Percentiles rank a stretch among this genome's conserved stretches.
phyloP scores from a whole-genome alignment of 2,329 filamentous ascomycete genomes.

The Penicillium sp. region DNA sequence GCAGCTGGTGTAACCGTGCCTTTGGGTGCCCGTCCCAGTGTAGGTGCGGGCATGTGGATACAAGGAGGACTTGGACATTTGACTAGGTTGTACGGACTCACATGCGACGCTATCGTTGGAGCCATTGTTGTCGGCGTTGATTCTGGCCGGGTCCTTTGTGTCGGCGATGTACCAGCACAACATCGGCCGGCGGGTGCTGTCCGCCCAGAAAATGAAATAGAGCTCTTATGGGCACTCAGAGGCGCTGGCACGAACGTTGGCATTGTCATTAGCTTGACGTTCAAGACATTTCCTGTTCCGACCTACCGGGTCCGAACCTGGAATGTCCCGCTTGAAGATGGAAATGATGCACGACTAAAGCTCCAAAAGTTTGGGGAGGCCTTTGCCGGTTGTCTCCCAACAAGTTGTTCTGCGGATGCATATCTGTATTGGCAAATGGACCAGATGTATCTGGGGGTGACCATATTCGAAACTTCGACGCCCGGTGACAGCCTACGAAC shows the following conservation, averaged over 20 bases:
- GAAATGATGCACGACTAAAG: constrained; percentile 27
- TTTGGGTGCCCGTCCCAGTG: constrained; percentile 56
- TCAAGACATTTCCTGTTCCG: constrained; percentile 43
- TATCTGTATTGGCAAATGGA: constrained; percentile 50
- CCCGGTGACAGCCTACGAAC: constrained; percentile 3
- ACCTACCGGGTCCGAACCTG: constrained; percentile 40
- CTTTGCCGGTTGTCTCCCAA: constrained; percentile 36
- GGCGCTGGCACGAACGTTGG: constrained; percentile 57
- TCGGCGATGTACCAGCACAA: constrained; percentile 47
- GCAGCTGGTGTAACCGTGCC: constrained; percentile 50
- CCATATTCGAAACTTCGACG: constrained; percentile 41
- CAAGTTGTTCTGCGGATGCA: constrained; percentile 47
- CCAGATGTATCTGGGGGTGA: constrained; percentile 49
- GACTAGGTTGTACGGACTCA: constrained; percentile 50
- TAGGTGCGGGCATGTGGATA: constrained; percentile 58
- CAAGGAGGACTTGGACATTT: constrained; percentile 61
- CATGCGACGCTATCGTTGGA: constrained; percentile 57
- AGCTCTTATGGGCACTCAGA: constrained; percentile 53
- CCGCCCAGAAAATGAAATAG: constrained; percentile 44
- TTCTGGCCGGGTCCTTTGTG: constrained; percentile 34
- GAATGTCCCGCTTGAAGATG: constrained; percentile 26
- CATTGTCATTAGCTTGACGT: constrained; percentile 50
- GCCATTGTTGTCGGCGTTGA: constrained; percentile 21
- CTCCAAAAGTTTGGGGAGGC: constrained; percentile 36
- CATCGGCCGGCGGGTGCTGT: constrained; percentile 39